Evolutionary conservation across 306 rosid species (phyloP).

Genomic region (Parietaria judaica): DNA sequence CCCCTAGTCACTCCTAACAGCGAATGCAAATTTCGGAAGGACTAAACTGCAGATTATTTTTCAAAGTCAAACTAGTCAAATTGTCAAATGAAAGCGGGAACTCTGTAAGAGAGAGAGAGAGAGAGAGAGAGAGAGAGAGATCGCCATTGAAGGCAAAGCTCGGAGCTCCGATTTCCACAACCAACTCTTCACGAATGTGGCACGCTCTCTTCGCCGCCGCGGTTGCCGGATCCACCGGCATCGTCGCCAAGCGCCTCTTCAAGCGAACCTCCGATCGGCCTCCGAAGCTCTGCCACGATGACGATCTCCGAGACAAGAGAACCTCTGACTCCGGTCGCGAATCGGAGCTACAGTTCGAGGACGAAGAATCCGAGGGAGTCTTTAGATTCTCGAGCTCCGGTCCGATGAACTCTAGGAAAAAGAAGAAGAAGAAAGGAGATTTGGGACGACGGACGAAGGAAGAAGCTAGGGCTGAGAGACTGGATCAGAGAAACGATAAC

Average conservation of each 20-base stretch:
- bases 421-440: slow-evolving; percentile 23
- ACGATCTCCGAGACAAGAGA: slow-evolving; percentile 7
- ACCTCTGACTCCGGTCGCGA: background rate
- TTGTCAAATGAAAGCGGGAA: too few relatives aligned
- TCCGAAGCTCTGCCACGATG: slow-evolving; percentile 6
- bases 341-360: slow-evolving; percentile 10
- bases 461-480: slow-evolving; percentile 17
- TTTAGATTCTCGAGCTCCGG: slow-evolving; percentile 43
- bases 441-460: slow-evolving; percentile 6
- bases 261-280: slow-evolving; percentile 9
- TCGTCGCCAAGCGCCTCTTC: slow-evolving; percentile 43
- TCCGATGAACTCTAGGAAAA: slow-evolving; percentile 15
- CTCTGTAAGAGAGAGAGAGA: too few relatives aligned
- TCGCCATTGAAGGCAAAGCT: background rate
- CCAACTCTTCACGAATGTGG: slow-evolving; percentile 38
- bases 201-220: slow-evolving; percentile 45
- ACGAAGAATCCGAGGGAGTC: slow-evolving; percentile 18
- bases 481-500: slow-evolving; percentile 24
- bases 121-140: too few relatives aligned
- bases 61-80: too few relatives aligned
- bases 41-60: too few relatives aligned
- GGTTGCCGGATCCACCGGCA: slow-evolving; percentile 63
- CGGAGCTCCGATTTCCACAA: background rate
- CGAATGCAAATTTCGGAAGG: too few relatives aligned
- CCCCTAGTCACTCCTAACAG: too few relatives aligned